Base-by-base conservation (phyloP, 2,329 filamentous ascomycete genomes). In the Cercospora citrullina region DNA sequence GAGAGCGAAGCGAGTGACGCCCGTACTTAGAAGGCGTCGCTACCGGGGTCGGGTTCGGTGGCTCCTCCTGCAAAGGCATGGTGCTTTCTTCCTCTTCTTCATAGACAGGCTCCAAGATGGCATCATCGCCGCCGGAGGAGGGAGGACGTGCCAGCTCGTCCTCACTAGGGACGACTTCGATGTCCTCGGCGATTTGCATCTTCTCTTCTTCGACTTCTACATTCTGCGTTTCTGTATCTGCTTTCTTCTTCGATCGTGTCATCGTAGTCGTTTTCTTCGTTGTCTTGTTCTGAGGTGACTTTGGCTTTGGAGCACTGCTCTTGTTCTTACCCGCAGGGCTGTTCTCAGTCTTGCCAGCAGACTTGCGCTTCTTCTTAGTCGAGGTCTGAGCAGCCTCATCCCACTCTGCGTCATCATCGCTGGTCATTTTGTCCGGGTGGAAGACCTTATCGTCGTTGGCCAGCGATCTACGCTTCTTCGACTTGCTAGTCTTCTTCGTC, bases 311-410 rank as follows among this genome's bases (percentile, higher is more conserved):
- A 31, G 42, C 69, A 18, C 18, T 65, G 8, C 48, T 66, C n/a
- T 60, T 64, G 36, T 66, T 70, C 30, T 51, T 67, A 10, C 53
- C 55, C n/a, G 63, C 66, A 53, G 66, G 65, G 30, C 36, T 61
- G 14, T 62, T 63, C 7, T 65, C 68, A 14, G 66, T 28, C 62
- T 73, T 72, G 61, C 71, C 71, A 9, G 63, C 59, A 4, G 75
- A 75, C 71, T 76, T 77, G 69, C 75, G 75, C 68, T 75, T 77
- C 72, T 78, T 78, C 71, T 73, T 77, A 8, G 68, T 65, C 9
- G 64, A 70, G 31, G 63, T 61, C 16, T 72, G 68, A 2, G 73
- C 68, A 26, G 71, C 63, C 7, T 73, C 67, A 66, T 68, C 75
- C 51, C 75, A 74, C 12, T 63, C 64, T 60, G 78, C 67, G 68